Conservation (phyloP, 306 rosid species). For the Benincasa hispida region DNA sequence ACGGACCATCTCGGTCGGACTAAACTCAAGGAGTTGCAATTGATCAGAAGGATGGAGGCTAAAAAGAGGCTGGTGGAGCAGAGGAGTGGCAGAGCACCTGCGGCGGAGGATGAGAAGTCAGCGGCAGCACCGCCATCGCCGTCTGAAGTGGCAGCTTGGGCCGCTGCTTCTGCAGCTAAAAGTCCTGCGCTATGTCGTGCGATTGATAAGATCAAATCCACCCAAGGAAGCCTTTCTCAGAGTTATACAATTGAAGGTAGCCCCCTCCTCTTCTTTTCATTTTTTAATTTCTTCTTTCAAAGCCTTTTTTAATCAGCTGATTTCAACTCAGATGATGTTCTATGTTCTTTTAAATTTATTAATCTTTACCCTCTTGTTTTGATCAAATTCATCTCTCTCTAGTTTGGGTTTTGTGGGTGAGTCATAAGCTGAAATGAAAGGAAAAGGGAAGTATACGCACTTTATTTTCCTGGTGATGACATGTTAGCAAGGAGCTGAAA, state of each 20-base stretch:
- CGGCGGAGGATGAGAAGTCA: conserved; percentile 4
- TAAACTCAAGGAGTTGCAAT: conserved; percentile 15
- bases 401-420: neutral
- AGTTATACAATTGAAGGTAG: conserved; percentile 3
- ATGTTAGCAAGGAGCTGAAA: neutral
- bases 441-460: neutral
- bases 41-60: conserved; percentile 17
- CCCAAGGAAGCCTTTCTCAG: neutral
- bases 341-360: neutral
- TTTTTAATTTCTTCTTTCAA: neutral
- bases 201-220: conserved; percentile 16
- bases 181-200: conserved; percentile 14
- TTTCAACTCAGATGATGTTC: neutral
- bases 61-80: conserved; percentile 18
- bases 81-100: conserved; percentile 11
- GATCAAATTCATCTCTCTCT: neutral
- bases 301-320: neutral
- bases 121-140: neutral
- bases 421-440: neutral
- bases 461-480: neutral
- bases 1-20: conserved; percentile 2
- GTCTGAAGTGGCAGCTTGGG: conserved; percentile 13
- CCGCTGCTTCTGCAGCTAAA: conserved; percentile 17
- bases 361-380: neutral
- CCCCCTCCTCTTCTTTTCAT: neutral